Conservation (phyloP, 345 rosid genomes). For the Hibiscus mutabilis region DNA sequence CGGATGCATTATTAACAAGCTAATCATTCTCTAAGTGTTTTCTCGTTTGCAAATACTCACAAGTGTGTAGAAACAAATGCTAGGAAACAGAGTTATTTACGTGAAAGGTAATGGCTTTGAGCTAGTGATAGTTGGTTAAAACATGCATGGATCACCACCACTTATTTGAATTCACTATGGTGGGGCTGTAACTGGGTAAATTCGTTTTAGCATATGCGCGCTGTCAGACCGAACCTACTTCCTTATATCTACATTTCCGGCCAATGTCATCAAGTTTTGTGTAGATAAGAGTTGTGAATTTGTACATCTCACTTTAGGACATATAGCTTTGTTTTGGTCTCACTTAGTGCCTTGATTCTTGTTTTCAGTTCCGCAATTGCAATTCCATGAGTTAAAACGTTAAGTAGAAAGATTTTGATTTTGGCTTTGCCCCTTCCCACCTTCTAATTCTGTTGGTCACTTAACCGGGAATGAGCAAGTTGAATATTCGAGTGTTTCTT, state of each 20-base stretch:
- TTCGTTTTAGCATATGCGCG: neutral
- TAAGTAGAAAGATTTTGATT: neutral
- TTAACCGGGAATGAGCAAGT: neutral
- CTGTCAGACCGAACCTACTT: neutral
- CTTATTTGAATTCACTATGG: neutral
- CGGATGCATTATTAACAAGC: neutral
- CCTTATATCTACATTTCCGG: neutral
- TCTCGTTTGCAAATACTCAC: neutral
- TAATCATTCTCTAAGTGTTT: neutral
- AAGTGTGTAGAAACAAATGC: neutral
- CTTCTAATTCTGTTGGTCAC: neutral
- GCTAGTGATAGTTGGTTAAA: neutral
- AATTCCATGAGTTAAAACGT: neutral
- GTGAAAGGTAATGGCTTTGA: neutral
- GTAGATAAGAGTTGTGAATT: neutral
- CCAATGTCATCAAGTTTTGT: neutral
- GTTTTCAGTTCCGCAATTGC: neutral
- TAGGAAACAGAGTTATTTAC: neutral
- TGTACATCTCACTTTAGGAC: neutral
- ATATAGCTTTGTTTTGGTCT: too few relatives aligned
- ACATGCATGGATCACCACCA: neutral
- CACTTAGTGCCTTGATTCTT: neutral
- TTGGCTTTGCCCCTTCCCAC: neutral
- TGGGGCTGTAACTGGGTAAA: neutral
- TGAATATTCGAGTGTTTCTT: neutral